A percentile compares a stretch with the other conserved stretches of the same genome.
phyloP scores from a whole-genome alignment of 192 early-diverging fungal genomes.

The Linnemannia schmuckeri region DNA sequence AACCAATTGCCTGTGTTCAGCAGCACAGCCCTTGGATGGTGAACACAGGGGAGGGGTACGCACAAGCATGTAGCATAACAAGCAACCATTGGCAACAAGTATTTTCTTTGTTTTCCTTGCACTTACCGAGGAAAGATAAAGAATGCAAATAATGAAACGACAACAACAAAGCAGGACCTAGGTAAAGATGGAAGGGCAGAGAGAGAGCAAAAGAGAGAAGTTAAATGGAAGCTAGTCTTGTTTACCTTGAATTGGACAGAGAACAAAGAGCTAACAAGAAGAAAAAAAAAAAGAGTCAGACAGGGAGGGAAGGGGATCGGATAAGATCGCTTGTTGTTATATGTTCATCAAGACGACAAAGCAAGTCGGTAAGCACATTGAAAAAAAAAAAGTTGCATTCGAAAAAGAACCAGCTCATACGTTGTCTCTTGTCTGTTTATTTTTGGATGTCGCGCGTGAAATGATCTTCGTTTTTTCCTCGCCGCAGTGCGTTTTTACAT shows the following conservation, averaged over 20 bases:
- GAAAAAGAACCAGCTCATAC: not conserved
- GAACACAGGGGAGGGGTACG: no score
- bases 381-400: slow-evolving; percentile 10
- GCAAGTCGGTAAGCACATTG: not conserved
- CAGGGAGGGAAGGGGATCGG: not conserved
- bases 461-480: no score
- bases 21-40: no score
- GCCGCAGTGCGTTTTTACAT: no score
- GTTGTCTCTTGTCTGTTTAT: not conserved
- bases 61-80: no score
- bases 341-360: not conserved
- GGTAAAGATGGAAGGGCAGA: not conserved
- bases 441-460: not conserved
- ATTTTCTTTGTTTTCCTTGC: not conserved
- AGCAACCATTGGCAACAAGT: not conserved
- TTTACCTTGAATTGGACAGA: not conserved
- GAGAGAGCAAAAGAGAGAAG: no score
- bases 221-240: no score
- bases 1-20: no score
- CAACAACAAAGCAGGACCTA: no score
- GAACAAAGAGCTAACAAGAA: not conserved
- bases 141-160: not conserved
- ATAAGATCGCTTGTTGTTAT: not conserved
- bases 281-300: not conserved
- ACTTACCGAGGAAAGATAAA: not conserved